Conservation (phyloP, 176 grass and related monocot genomes). For the Phoenix roebelenii region DNA sequence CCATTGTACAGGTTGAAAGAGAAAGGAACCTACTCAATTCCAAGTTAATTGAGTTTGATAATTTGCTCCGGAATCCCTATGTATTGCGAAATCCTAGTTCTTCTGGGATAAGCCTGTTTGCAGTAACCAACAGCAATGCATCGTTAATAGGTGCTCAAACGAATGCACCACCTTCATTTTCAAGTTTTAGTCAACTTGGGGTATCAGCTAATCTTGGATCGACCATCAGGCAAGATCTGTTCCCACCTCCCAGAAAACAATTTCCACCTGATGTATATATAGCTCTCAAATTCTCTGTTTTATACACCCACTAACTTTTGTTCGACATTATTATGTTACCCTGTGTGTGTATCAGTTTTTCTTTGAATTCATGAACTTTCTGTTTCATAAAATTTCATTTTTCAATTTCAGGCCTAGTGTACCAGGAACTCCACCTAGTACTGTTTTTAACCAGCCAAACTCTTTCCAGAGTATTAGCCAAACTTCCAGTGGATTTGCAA, state of each 20-base stretch:
- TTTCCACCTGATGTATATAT: background rate
- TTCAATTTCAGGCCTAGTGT: constrained; percentile 33
- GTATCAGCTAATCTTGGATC: constrained; percentile 34
- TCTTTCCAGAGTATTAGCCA: constrained; percentile 26
- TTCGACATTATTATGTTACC: no score
- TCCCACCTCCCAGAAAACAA: background rate
- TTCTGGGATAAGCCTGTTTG: constrained; percentile 21
- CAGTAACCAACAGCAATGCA: constrained; percentile 34
- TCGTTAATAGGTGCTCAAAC: constrained; percentile 39
- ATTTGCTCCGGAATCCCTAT: constrained; percentile 48
- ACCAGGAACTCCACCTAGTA: constrained; percentile 25
- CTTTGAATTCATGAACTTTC: background rate
- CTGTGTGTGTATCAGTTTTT: no score
- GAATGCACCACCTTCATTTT: constrained; percentile 48
- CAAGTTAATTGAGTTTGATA: constrained; percentile 76
- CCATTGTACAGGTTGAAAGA: constrained; percentile 54
- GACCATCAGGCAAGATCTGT: constrained; percentile 25
- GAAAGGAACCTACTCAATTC: constrained; percentile 74
- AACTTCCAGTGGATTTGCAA: constrained; percentile 31
- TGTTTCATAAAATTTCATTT: background rate
- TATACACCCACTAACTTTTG: no score
- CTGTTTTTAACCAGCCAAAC: constrained; percentile 28
- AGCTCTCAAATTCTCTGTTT: no score
- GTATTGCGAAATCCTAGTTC: constrained; percentile 30
- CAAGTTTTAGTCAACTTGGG: constrained; percentile 82